These are phyloP conservation scores for Neopestalotiopsis clavispora DNA, from an alignment of 2,329 filamentous ascomycete species.

Conservation along the genomic window DNA sequence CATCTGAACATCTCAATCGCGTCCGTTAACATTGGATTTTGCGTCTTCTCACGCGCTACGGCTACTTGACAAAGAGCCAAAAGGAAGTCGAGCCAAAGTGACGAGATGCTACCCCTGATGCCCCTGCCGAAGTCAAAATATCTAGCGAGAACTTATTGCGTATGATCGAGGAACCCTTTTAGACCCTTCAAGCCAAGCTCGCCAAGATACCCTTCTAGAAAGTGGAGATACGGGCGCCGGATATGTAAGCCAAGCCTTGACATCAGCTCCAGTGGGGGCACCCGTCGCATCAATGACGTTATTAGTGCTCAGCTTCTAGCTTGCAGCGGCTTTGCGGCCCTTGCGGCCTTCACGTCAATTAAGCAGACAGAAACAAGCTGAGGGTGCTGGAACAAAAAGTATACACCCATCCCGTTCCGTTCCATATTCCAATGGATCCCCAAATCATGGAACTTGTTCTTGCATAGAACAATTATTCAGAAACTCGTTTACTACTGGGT, in stretches of 20 bases:
- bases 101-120: background rate
- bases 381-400: background rate
- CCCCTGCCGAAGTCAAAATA: too few relatives aligned
- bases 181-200: background rate
- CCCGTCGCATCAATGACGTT: slow-evolving; percentile 5
- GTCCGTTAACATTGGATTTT: background rate
- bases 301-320: background rate
- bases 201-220: background rate
- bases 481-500: background rate
- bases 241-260: slow-evolving; percentile 3
- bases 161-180: too few relatives aligned
- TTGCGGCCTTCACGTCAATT: background rate
- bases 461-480: background rate
- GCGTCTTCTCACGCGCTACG: background rate
- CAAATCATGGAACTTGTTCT: background rate
- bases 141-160: too few relatives aligned
- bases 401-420: background rate
- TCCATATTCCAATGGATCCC: background rate
- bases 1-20: background rate
- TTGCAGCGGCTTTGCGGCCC: background rate
- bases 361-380: background rate
- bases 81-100: background rate
- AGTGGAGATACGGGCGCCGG: background rate
- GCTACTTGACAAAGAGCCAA: background rate
- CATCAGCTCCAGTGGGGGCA: background rate